Percentiles rank a stretch among this genome's conserved stretches.
Conservation (phyloP, 108 stramenopile genomes). For the Mayamaea pseudoterrestris region DNA sequence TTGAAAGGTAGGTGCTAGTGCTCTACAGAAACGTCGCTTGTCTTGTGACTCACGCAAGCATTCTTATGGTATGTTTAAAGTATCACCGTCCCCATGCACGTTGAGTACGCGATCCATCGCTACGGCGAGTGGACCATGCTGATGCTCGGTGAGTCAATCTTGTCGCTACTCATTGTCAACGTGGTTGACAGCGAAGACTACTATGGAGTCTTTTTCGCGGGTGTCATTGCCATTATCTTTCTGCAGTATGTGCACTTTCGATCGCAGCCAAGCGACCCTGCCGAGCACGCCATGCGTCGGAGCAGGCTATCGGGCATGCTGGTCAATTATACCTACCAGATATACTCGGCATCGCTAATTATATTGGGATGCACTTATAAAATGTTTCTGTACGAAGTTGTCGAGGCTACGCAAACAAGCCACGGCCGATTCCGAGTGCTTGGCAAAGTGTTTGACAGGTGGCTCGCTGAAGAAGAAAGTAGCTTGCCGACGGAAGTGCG, state of each 20-base stretch:
- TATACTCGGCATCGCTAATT: constrained; percentile 27
- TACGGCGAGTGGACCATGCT: constrained; percentile 69
- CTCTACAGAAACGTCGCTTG: not conserved
- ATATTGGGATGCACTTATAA: constrained; percentile 33
- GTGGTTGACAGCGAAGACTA: constrained; percentile 9
- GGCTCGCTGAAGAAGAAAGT: constrained; percentile 10
- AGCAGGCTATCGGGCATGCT: constrained; percentile 11
- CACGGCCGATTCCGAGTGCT: too few relatives aligned
- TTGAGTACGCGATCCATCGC: constrained; percentile 53
- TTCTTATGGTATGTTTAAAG: too few relatives aligned
- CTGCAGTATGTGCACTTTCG: constrained; percentile 36
- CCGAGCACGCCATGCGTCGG: constrained; percentile 35
- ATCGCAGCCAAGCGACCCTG: constrained; percentile 35
- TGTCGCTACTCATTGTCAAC: constrained; percentile 47
- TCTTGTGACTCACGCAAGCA: not conserved
- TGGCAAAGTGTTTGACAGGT: constrained; percentile 4
- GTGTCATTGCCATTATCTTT: constrained; percentile 25
- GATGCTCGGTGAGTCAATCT: constrained; percentile 53
- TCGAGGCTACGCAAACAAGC: constrained; percentile 5
- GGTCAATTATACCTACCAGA: constrained; percentile 12
- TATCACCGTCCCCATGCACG: constrained; percentile 39
- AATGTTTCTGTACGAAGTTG: constrained; percentile 28
- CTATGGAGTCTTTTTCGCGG: constrained; percentile 32
- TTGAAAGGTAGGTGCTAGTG: not conserved
- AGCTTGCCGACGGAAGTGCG: too few relatives aligned